phyloP scores from a whole-genome alignment of 2,329 filamentous ascomycete genomes.

The Rutstroemia sp. region DNA sequence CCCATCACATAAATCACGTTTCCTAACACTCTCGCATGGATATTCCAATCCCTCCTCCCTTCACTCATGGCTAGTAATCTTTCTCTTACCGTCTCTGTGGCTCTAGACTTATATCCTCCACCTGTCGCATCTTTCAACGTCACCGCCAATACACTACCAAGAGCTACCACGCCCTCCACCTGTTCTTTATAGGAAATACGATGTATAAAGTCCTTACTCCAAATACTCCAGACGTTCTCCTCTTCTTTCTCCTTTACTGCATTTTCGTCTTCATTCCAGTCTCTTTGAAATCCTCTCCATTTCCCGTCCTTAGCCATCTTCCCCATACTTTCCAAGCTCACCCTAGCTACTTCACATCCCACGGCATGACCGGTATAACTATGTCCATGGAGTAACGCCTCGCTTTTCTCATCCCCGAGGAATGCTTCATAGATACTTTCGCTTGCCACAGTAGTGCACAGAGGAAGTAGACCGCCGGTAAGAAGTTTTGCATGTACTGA shows the following conservation, averaged over 20 bases:
- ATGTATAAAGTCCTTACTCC: slow-evolving; percentile 54
- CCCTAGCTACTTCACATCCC: slow-evolving; percentile 71
- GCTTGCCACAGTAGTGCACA: slow-evolving; percentile 70
- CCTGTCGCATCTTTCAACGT: slow-evolving; percentile 37
- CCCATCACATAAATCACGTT: slow-evolving; percentile 55
- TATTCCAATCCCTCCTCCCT: slow-evolving; percentile 29
- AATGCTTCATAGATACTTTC: slow-evolving; percentile 68
- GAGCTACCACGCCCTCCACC: slow-evolving; percentile 61
- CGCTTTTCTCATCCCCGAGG: slow-evolving; percentile 62
- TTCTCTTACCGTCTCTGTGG: slow-evolving; percentile 35
- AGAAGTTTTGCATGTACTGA: slow-evolving; percentile 77
- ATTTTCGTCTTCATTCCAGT: not conserved
- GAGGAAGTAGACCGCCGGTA: slow-evolving; percentile 70
- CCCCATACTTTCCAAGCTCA: slow-evolving; percentile 53
- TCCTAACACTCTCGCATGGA: slow-evolving; percentile 47
- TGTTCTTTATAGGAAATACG: slow-evolving; percentile 46
- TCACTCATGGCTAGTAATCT: slow-evolving; percentile 21
- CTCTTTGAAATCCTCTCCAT: not conserved
- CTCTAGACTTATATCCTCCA: slow-evolving; percentile 29
- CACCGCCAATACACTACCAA: slow-evolving; percentile 70
- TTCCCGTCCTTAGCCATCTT: slow-evolving; percentile 45
- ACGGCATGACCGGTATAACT: slow-evolving; percentile 82
- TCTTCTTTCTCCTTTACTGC: not conserved
- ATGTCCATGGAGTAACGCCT: slow-evolving; percentile 75
- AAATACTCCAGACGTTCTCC: slow-evolving; percentile 56